Percentiles rank a stretch among this genome's conserved stretches.
Evolutionary conservation across 768 basidiomycete species (phyloP).

Genomic region (Mycena sanguinolenta): DNA sequence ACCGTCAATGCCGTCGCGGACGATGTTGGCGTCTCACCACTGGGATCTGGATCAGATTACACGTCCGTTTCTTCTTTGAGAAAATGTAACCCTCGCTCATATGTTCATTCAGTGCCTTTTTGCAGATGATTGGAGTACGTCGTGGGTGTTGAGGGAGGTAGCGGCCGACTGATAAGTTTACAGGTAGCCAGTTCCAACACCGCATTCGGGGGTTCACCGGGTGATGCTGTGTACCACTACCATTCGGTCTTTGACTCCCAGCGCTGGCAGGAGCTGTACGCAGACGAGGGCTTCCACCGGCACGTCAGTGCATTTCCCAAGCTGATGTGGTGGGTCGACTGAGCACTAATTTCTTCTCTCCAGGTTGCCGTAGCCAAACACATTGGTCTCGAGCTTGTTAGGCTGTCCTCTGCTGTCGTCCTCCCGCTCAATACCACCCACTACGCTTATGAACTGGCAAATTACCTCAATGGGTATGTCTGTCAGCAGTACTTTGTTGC

Average conservation of each 20-base stretch:
- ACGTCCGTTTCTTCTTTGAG: constrained; percentile 68
- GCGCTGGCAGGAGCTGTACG: constrained; percentile 80
- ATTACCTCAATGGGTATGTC: constrained; percentile 64
- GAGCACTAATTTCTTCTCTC: neutral
- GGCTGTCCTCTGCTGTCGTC: constrained; percentile 65
- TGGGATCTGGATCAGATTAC: constrained; percentile 82
- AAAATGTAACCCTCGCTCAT: constrained; percentile 49
- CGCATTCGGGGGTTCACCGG: constrained; percentile 56
- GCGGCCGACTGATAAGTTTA: constrained; percentile 22
- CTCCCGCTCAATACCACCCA: constrained; percentile 80
- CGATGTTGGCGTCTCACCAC: constrained; percentile 54
- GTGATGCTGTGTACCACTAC: constrained; percentile 82
- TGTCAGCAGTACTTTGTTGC: neutral
- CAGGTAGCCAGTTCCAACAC: constrained; percentile 61
- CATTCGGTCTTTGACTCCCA: constrained; percentile 82
- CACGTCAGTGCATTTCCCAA: constrained; percentile 56
- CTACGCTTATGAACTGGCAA: constrained; percentile 67
- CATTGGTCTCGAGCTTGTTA: constrained; percentile 67
- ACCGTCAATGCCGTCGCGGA: constrained; percentile 21
- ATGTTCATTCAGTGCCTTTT: constrained; percentile 42
- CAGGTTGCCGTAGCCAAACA: constrained; percentile 72
- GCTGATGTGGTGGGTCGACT: neutral
- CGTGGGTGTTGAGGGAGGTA: neutral
- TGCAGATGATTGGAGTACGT: constrained; percentile 40
- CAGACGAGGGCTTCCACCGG: constrained; percentile 79